A percentile compares a stretch with the other conserved stretches of the same genome.
Conservation (phyloP, 345 rosid species). For the Ceriops zippeliana region DNA sequence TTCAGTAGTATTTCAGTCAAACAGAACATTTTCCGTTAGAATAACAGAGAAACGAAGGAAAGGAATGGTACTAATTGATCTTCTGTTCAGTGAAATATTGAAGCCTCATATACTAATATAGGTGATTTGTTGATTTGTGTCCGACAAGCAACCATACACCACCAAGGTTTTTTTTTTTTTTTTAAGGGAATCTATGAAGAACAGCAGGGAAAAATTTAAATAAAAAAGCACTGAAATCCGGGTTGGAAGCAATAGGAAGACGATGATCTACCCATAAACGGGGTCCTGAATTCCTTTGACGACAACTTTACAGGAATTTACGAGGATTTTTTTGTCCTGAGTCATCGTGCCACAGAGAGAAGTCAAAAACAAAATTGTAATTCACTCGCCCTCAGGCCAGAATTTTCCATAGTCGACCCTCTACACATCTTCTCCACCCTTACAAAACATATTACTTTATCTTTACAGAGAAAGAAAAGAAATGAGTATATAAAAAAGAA, state of each 20-base stretch:
- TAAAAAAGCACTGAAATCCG: too few relatives aligned
- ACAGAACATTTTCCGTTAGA: too few relatives aligned
- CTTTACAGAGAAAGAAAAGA: slow-evolving; percentile 20
- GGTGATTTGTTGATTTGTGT: background rate
- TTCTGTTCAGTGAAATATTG: background rate
- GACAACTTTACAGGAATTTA: slow-evolving; percentile 28
- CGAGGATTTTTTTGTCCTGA: slow-evolving; percentile 22
- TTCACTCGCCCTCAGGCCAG: slow-evolving; percentile 6
- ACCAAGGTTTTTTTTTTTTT: too few relatives aligned
- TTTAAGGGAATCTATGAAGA: too few relatives aligned
- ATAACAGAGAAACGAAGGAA: too few relatives aligned
- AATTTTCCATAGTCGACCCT: slow-evolving; percentile 20
- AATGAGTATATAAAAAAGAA: slow-evolving; percentile 20
- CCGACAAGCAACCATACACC: too few relatives aligned
- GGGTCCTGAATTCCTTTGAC: background rate
- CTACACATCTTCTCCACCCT: slow-evolving; percentile 7
- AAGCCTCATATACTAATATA: too few relatives aligned
- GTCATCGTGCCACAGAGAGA: slow-evolving; percentile 13
- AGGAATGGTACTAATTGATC: too few relatives aligned
- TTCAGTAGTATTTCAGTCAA: background rate
- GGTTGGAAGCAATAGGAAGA: background rate
- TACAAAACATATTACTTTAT: slow-evolving; percentile 31
- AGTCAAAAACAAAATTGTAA: slow-evolving; percentile 15
- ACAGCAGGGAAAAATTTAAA: too few relatives aligned
- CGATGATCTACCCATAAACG: background rate